These are phyloP conservation scores for Colletotrichum acutatum DNA, from an alignment of 2,329 filamentous ascomycete species.

Conservation along the genomic window DNA sequence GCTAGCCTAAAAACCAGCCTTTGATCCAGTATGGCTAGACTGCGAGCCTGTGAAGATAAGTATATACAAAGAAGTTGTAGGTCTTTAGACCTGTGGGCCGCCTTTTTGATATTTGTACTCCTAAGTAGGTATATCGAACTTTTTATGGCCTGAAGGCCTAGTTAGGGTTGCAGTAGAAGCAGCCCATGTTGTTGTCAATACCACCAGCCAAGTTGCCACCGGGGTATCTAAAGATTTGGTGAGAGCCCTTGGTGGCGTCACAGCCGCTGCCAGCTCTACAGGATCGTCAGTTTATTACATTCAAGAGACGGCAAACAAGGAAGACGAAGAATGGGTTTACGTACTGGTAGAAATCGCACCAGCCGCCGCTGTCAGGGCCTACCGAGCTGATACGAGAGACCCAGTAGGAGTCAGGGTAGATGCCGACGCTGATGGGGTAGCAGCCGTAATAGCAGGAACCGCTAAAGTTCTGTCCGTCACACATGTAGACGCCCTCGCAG, in stretches of 20 bases:
- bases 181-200: conserved; percentile 11
- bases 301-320: background rate
- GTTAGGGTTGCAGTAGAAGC: conserved; percentile 3
- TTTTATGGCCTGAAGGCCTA: background rate
- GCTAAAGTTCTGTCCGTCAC: background rate
- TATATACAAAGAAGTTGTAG: too few relatives aligned
- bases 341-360: background rate
- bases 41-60: too few relatives aligned
- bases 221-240: background rate
- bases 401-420: conserved; percentile 13
- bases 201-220: background rate
- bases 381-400: conserved; percentile 4
- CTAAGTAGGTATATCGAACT: background rate
- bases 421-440: conserved; percentile 4
- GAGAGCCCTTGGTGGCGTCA: background rate
- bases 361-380: fast-evolving
- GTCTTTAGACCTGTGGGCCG: too few relatives aligned
- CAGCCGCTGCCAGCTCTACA: background rate
- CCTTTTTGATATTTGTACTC: too few relatives aligned
- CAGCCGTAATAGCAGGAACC: conserved; percentile 4
- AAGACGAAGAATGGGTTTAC: background rate
- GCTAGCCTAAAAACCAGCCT: too few relatives aligned
- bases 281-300: fast-evolving
- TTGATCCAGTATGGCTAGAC: too few relatives aligned
- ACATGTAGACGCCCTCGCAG: conserved; percentile 15